Percentiles rank a stretch among this genome's conserved stretches.
Evolutionary conservation across 441 rosid genomes (phyloP).

Genomic region (Adansonia madagascariensis): DNA sequence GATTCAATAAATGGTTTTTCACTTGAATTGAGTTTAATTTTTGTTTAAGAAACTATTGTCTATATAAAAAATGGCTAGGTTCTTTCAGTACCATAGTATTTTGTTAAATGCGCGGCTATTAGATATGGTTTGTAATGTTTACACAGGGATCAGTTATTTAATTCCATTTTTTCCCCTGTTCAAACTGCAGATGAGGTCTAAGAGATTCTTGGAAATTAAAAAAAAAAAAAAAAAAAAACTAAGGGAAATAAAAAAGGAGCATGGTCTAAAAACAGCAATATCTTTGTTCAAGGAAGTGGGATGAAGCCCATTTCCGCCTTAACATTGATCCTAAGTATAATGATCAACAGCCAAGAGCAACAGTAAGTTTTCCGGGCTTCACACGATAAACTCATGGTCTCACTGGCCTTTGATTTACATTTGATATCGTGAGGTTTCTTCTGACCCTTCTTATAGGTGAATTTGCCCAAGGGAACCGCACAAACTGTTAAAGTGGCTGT

Average conservation of each 20-base stretch:
- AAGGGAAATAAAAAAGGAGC: constrained; percentile 82
- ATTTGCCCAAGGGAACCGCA: constrained; percentile 94
- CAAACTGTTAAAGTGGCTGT: constrained; percentile 89
- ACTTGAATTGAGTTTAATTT: not conserved
- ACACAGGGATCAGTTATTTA: constrained; percentile 26
- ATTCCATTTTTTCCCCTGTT: constrained; percentile 20
- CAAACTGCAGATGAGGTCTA: constrained; percentile 83
- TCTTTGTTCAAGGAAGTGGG: constrained; percentile 76
- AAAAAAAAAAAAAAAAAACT: constrained; percentile 90
- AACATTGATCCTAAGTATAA: constrained; percentile 95
- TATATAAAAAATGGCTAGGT: not conserved
- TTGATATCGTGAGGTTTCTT: not conserved
- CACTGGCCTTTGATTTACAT: not conserved
- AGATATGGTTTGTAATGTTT: not conserved
- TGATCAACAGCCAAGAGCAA: constrained; percentile 96
- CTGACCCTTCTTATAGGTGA: constrained; percentile 53
- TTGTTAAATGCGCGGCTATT: too few relatives aligned
- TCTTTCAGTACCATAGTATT: too few relatives aligned
- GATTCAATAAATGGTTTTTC: not conserved
- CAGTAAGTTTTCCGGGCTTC: constrained; percentile 51
- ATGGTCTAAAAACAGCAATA: constrained; percentile 71
- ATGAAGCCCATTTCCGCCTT: constrained; percentile 96
- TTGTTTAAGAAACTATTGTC: constrained; percentile 9
- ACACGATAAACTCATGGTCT: not conserved
- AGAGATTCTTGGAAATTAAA: constrained; percentile 97